Conservation (phyloP, 2,329 filamentous ascomycete species). For the Cercospora sp. region DNA sequence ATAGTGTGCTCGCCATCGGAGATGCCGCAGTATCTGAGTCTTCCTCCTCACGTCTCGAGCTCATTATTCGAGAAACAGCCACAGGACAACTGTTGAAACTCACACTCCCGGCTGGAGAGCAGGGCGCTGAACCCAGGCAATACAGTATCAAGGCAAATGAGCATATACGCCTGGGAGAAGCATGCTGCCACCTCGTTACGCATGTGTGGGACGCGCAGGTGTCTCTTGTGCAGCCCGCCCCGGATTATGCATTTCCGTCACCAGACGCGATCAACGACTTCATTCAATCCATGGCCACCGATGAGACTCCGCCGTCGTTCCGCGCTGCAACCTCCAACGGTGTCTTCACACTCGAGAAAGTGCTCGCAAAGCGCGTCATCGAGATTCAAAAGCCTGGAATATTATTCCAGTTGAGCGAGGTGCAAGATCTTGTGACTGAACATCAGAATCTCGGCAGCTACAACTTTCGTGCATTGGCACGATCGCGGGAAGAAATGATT, state of each 20-base stretch:
- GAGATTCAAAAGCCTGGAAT: conserved; percentile 12
- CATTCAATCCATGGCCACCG: conserved; percentile 21
- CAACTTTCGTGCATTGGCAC: conserved; percentile 19
- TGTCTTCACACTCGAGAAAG: conserved; percentile 15
- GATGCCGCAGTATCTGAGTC: not conserved
- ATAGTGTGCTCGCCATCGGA: not conserved
- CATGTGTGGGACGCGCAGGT: conserved; percentile 27
- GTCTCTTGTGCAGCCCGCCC: conserved; percentile 15
- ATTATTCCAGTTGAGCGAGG: conserved; percentile 13
- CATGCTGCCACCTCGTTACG: conserved; percentile 19
- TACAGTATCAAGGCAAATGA: conserved; percentile 19
- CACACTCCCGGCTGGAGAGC: conserved; percentile 2
- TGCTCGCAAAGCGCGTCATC: conserved; percentile 20
- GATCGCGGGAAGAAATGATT: conserved; percentile 19
- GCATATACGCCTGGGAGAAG: conserved; percentile 12
- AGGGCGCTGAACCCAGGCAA: conserved; percentile 1
- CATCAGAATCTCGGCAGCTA: conserved; percentile 10
- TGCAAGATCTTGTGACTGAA: conserved; percentile 19
- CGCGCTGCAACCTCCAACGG: conserved; percentile 7
- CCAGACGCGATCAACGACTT: conserved; percentile 20
- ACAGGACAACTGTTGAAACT: conserved; percentile 15
- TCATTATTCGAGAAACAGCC: conserved; percentile 18
- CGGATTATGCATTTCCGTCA: conserved; percentile 8
- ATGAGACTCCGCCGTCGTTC: conserved; percentile 19
- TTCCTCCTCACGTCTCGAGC: not conserved